Evolutionary conservation across 106 monocot genomes (phyloP).

Genomic region (Apostasia shenzhenica): DNA sequence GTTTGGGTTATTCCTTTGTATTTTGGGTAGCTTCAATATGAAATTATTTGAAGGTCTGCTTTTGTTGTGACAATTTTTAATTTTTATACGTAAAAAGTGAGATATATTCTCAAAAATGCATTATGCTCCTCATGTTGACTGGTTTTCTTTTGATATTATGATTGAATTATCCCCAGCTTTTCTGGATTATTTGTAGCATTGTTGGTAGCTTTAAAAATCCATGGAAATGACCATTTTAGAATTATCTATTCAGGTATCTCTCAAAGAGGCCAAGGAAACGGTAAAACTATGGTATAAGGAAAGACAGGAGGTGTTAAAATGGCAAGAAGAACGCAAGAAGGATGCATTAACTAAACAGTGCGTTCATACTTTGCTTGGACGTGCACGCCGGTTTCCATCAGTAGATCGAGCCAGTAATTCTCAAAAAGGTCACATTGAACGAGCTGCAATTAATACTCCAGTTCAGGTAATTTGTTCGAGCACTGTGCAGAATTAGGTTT

Average conservation of each 20-base stretch:
- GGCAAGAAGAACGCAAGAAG: conserved; percentile 72
- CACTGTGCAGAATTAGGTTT: background rate
- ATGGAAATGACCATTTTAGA: background rate
- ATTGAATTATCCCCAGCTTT: background rate
- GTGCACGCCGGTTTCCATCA: conserved; percentile 73
- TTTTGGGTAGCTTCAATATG: no score
- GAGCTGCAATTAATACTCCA: conserved; percentile 98
- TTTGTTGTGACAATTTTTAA: no score
- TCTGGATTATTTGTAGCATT: background rate
- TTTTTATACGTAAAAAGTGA: no score
- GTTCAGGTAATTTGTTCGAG: conserved; percentile 55
- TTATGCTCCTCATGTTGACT: no score
- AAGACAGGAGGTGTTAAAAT: conserved; percentile 72
- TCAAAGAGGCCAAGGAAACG: conserved; percentile 79
- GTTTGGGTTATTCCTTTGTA: no score
- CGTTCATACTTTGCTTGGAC: conserved; percentile 78
- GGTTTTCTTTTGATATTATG: no score
- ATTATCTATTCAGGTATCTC: conserved; percentile 51
- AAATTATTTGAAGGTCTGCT: no score
- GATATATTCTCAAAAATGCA: no score
- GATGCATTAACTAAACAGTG: conserved; percentile 25
- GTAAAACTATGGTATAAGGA: conserved; percentile 78
- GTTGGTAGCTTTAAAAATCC: background rate
- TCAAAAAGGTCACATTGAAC: conserved; percentile 80
- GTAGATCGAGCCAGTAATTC: conserved; percentile 27